phyloP scores from a whole-genome alignment of 371 early-diverging fungal species.

The Zopfochytrium polystomum region DNA sequence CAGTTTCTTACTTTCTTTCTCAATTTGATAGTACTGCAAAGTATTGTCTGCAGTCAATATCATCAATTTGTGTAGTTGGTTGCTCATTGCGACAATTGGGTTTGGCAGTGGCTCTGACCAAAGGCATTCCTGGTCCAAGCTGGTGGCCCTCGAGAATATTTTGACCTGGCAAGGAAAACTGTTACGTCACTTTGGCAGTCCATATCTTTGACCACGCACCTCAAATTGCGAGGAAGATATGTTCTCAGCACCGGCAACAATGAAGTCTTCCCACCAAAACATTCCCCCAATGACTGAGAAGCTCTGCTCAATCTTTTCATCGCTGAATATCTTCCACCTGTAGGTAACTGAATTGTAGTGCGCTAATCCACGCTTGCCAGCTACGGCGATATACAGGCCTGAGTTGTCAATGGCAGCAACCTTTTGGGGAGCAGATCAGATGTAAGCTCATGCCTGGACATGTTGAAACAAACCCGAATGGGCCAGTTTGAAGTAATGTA shows the following conservation, averaged over 20 bases:
- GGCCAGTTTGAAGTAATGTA: constrained; percentile 85
- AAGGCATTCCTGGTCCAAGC: constrained; percentile 61
- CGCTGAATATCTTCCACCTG: constrained; percentile 84
- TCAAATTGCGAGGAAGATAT: constrained; percentile 45
- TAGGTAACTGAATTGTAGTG: constrained; percentile 70
- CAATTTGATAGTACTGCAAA: constrained; percentile 46
- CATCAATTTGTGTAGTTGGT: constrained; percentile 56
- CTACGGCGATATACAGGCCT: constrained; percentile 73
- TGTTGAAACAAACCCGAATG: constrained; percentile 53
- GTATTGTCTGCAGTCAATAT: constrained; percentile 72
- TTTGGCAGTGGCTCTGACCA: constrained; percentile 47
- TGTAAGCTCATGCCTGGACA: not conserved
- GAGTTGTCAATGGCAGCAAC: constrained; percentile 65
- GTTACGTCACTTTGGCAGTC: not conserved
- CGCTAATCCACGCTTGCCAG: constrained; percentile 75
- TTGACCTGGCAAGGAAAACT: constrained; percentile 54
- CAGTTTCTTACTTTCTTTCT: constrained; percentile 15
- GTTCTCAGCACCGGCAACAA: constrained; percentile 54
- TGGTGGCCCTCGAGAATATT: constrained; percentile 73
- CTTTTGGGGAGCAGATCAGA: constrained; percentile 24
- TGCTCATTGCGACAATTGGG: constrained; percentile 56
- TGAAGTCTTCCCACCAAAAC: constrained; percentile 70
- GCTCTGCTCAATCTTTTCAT: constrained; percentile 70
- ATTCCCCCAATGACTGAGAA: constrained; percentile 70
- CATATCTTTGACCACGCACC: constrained; percentile 43